phyloP scores from a whole-genome alignment of 2,329 filamentous ascomycete genomes.

The Aschersonia sp. region DNA sequence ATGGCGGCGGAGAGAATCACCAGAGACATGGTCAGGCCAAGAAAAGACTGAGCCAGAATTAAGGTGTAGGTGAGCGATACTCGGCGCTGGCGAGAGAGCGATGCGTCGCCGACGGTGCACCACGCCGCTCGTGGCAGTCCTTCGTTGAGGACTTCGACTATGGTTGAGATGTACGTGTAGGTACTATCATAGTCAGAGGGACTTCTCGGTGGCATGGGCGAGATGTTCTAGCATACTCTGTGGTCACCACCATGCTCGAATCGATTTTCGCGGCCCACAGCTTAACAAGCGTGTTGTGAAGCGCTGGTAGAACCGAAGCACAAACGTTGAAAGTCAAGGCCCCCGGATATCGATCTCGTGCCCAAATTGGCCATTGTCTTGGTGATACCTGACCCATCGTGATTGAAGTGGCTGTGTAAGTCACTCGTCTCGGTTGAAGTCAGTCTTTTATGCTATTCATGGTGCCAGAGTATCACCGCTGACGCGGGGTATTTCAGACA shows the following conservation, averaged over 20 bases:
- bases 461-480: too few relatives aligned
- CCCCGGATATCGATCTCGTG: constrained; percentile 28
- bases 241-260: constrained; percentile 25
- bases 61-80: constrained; percentile 48
- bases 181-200: constrained; percentile 10
- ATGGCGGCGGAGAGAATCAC: constrained; percentile 39
- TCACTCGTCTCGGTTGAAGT: too few relatives aligned
- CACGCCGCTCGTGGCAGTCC: constrained; percentile 55
- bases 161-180: constrained; percentile 55
- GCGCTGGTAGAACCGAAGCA: constrained; percentile 49
- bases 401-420: too few relatives aligned
- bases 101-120: constrained; percentile 52
- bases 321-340: constrained; percentile 47
- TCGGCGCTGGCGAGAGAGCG: constrained; percentile 35
- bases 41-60: constrained; percentile 40
- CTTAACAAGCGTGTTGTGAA: constrained; percentile 54
- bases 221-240: constrained; percentile 8
- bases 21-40: constrained; percentile 46
- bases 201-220: not conserved
- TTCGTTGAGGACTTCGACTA: constrained; percentile 58
- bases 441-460: too few relatives aligned
- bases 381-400: not conserved
- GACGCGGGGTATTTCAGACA: too few relatives aligned
- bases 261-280: constrained; percentile 59
- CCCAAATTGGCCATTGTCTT: not conserved